A percentile compares a stretch with the other conserved stretches of the same genome.
phyloP scores from a whole-genome alignment of 2,329 filamentous ascomycete species.

The Fusarium sp. region DNA sequence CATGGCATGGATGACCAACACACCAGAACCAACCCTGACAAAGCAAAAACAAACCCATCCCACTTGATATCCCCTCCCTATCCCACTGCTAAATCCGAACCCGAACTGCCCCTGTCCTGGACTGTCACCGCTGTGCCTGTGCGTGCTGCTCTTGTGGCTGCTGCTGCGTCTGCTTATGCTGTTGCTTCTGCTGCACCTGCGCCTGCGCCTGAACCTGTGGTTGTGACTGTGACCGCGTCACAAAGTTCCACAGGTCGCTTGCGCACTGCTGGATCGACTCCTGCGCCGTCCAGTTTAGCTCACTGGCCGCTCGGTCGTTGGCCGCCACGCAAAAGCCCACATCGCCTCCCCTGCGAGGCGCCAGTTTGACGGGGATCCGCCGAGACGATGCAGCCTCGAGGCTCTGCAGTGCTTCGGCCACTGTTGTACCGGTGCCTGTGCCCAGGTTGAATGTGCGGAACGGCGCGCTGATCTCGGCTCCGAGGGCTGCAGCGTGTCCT shows the following conservation, averaged over 20 bases:
- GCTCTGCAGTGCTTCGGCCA: constrained; percentile 56
- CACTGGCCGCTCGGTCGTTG: constrained; percentile 52
- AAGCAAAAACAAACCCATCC: background rate
- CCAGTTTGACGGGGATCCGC: constrained; percentile 52
- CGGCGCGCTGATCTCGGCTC: constrained; percentile 42
- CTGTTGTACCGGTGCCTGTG: constrained; percentile 58
- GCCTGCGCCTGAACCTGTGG: background rate
- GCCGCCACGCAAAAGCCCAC: constrained; percentile 57
- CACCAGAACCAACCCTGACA: background rate
- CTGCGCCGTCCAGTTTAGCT: constrained; percentile 54
- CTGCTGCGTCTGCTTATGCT: background rate
- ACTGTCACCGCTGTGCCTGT: background rate
- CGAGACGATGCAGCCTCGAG: constrained; percentile 51
- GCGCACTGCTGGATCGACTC: constrained; percentile 29
- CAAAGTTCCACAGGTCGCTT: constrained; percentile 27
- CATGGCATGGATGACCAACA: background rate
- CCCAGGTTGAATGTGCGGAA: constrained; percentile 61
- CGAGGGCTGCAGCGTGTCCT: constrained; percentile 71
- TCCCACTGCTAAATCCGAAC: background rate
- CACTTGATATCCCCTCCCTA: background rate
- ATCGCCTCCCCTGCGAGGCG: constrained; percentile 54
- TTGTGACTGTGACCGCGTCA: constrained; percentile 5
- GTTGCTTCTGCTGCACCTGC: background rate
- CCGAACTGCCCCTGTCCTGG: background rate
- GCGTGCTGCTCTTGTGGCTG: background rate